phyloP scores from a whole-genome alignment of 2,329 filamentous ascomycete genomes.

The Cercospora sp. region DNA sequence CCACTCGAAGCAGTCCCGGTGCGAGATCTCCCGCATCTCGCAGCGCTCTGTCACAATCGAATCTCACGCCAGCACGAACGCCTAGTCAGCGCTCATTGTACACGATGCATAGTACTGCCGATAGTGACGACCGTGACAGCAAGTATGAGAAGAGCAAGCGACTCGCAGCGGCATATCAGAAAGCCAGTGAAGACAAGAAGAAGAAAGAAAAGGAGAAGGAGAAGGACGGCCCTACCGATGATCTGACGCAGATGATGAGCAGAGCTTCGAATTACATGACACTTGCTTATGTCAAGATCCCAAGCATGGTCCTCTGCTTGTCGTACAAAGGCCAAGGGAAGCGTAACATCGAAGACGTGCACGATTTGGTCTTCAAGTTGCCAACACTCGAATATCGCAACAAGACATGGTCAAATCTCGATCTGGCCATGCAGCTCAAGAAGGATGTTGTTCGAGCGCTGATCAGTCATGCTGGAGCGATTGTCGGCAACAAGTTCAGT shows the following conservation, averaged over 20 bases:
- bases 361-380: conserved; percentile 95
- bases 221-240: conserved; percentile 72
- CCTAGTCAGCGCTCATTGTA: conserved; percentile 37
- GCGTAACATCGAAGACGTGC: conserved; percentile 93
- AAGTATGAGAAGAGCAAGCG: conserved; percentile 36
- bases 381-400: conserved; percentile 94
- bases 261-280: conserved; percentile 98
- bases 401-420: conserved; percentile 98
- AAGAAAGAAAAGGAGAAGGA: conserved; percentile 54
- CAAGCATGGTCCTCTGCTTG: conserved; percentile 89
- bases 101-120: conserved; percentile 31
- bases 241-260: conserved; percentile 93
- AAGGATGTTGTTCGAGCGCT: conserved; percentile 91
- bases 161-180: conserved; percentile 7
- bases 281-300: conserved; percentile 90
- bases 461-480: conserved; percentile 92
- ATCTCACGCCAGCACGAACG: conserved; percentile 31
- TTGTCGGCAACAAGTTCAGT: conserved; percentile 95
- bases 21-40: conserved; percentile 27
- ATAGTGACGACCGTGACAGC: conserved; percentile 27
- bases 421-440: conserved; percentile 88
- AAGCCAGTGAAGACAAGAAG: conserved; percentile 29
- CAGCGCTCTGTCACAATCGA: conserved; percentile 31
- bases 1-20: conserved; percentile 22
- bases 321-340: conserved; percentile 96